Evolutionary conservation across 1,284 basidiomycete genomes (phyloP).

Genomic region (Naganishia sp.): DNA sequence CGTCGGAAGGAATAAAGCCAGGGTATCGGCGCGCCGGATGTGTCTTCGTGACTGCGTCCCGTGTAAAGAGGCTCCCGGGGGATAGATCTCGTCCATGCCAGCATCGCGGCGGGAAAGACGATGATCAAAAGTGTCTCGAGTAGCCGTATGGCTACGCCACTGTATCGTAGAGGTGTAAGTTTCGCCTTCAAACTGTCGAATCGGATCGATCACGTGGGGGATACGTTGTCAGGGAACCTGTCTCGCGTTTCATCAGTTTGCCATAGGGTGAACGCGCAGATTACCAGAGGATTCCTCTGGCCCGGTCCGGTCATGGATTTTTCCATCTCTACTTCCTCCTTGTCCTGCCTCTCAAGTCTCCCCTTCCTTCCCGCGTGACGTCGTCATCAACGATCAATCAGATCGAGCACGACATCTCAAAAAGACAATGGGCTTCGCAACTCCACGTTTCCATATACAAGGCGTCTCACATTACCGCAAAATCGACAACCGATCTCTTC

Average conservation of each 20-base stretch:
- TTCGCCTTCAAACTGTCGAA: background rate
- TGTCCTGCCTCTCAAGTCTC: no score
- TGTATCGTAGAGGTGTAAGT: background rate
- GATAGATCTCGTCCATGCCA: slow-evolving; percentile 6
- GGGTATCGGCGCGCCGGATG: background rate
- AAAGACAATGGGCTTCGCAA: background rate
- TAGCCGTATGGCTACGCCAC: slow-evolving; percentile 4
- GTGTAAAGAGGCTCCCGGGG: slow-evolving; percentile 11
- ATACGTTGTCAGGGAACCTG: background rate
- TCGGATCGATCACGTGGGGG: background rate
- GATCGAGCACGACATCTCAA: slow-evolving; percentile 14
- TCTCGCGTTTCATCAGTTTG: slow-evolving; percentile 14
- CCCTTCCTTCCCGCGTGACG: slow-evolving; percentile 11
- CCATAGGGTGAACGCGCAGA: slow-evolving; percentile 12
- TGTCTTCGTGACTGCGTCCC: no score
- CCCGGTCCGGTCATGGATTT: slow-evolving; percentile 5
- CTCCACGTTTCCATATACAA: slow-evolving; percentile 11
- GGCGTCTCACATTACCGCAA: background rate
- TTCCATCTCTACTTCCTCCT: slow-evolving; percentile 2
- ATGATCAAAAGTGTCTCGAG: slow-evolving; percentile 7
- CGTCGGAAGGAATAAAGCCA: background rate
- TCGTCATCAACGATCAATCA: slow-evolving; percentile 12
- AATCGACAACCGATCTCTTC: slow-evolving; percentile 18
- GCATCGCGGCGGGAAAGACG: slow-evolving; percentile 13
- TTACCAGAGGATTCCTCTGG: slow-evolving; percentile 6